A percentile compares a stretch with the other conserved stretches of the same genome.
Conservation (phyloP, 83 land plant species). For the Picea abies region DNA sequence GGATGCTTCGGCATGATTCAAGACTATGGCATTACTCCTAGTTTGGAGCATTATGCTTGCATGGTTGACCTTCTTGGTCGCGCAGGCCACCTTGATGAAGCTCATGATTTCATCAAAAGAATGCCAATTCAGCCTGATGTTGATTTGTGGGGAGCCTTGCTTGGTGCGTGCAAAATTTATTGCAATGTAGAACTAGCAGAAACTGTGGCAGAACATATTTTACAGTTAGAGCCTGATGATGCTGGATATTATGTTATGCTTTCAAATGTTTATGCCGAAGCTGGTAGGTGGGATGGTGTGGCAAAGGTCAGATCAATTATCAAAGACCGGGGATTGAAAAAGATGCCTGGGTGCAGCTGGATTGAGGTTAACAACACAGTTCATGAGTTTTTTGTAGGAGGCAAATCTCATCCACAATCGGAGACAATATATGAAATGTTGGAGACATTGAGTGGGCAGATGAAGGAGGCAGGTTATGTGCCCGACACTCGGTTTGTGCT, state of each 20-base stretch:
- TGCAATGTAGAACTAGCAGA: neutral
- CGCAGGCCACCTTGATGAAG: neutral
- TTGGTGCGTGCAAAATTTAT: constrained; percentile 4
- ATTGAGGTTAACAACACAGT: constrained; percentile 7
- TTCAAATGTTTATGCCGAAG: constrained; percentile 11
- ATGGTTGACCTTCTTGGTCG: neutral
- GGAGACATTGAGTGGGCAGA: neutral
- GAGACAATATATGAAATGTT: neutral
- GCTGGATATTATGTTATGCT: constrained; percentile 13
- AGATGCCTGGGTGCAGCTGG: constrained; percentile 9
- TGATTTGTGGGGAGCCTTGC: neutral
- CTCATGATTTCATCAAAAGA: neutral
- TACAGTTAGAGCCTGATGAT: constrained; percentile 7
- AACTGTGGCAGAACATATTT: constrained; percentile 11
- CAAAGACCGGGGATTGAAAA: constrained; percentile 10
- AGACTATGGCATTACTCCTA: neutral
- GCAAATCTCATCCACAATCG: neutral
- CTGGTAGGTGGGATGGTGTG: constrained; percentile 15
- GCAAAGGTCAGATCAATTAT: constrained; percentile 7
- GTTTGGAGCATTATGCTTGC: constrained; percentile 3
- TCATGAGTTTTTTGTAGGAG: constrained; percentile 8
- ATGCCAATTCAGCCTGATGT: neutral
- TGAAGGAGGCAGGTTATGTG: constrained; percentile 3
- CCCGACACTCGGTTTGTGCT: neutral
- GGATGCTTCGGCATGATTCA: neutral